phyloP scores from a whole-genome alignment of 2,329 filamentous ascomycete genomes.

The Talaromyces sp. region DNA sequence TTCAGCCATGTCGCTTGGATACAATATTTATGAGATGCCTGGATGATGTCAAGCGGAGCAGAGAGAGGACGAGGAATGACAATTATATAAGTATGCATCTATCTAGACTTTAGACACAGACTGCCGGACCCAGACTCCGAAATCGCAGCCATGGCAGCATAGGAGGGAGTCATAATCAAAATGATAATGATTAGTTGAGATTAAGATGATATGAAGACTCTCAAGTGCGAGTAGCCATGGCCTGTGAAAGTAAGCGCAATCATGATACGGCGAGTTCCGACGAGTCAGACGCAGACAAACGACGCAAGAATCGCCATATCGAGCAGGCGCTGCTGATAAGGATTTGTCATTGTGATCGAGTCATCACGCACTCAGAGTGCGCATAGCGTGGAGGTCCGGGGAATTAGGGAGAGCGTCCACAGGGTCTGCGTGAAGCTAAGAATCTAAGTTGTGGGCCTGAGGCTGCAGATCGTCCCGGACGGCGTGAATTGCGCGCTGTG shows the following conservation, averaged over 20 bases:
- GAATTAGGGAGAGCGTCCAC: neutral
- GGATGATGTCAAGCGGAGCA: neutral
- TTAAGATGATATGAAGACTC: neutral
- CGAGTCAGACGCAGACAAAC: neutral
- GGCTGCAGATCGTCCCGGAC: constrained; percentile 16
- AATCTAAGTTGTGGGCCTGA: constrained; percentile 6
- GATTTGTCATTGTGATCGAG: constrained; percentile 20
- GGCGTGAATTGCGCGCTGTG: neutral
- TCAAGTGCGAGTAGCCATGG: neutral
- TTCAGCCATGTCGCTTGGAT: constrained; percentile 6
- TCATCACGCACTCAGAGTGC: neutral
- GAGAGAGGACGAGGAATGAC: neutral
- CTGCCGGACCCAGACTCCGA: constrained; percentile 16
- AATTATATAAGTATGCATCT: neutral
- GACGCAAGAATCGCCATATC: neutral
- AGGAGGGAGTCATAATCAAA: neutral
- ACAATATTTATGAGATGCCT: neutral
- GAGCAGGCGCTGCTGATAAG: constrained; percentile 11
- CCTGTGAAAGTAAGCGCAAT: neutral
- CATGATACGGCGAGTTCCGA: constrained; percentile 10
- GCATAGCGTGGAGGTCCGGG: constrained; percentile 7
- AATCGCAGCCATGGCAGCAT: constrained; percentile 16
- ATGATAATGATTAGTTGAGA: neutral
- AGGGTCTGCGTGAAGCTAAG: neutral
- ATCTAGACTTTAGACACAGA: neutral